Base-by-base conservation (phyloP, 1,139 yeast genomes). In the Neolecta irregularis region DNA sequence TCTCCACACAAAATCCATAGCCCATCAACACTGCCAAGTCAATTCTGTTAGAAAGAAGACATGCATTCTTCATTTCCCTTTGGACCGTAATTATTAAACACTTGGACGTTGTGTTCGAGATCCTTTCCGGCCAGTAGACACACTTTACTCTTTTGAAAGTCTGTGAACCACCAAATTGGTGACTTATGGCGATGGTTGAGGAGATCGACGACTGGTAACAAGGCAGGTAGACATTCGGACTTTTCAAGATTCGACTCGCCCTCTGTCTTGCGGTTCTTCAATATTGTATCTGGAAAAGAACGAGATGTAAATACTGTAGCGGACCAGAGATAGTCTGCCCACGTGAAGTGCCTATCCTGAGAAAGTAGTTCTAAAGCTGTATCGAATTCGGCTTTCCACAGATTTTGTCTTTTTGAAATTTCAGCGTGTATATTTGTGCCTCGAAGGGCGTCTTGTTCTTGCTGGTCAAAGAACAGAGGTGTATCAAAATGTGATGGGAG, bases 211-310 rank as follows among this genome's bases (percentile, higher is more conserved):
- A 83, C 52, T 0, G 96, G 96, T 21, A 78, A 54, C 34, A 85
- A 58, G 59, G 81, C 74, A 2, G 77, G 79, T 43, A 69, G 69
- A 37, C 68, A 67, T 39, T 61, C 56, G 17, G 46, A 45, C 2
- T 47, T 48, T n/a, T 53, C 47, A n/a, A n/a, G n/a, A n/a, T n/a
- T n/a, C n/a, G n/a, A n/a, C n/a, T n/a, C n/a, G n/a, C n/a, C n/a
- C n/a, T n/a, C n/a, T n/a, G n/a, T n/a, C n/a, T n/a, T n/a, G n/a
- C n/a, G n/a, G n/a, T n/a, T n/a, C n/a, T n/a, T n/a, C n/a, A n/a
- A n/a, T n/a, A n/a, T n/a, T n/a, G n/a, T n/a, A n/a, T n/a, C n/a
- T 0, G 94, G 94, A 50, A 83, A 83, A 0, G 92, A 72, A 42
- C 95, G 63, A 1, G 93, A 74, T 30, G 72, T 66, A 44, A 79